Evolutionary conservation across 768 basidiomycete species (phyloP), one percentile per base, ranked within the genome.

Genomic region (Auricularia sp.): DNA sequence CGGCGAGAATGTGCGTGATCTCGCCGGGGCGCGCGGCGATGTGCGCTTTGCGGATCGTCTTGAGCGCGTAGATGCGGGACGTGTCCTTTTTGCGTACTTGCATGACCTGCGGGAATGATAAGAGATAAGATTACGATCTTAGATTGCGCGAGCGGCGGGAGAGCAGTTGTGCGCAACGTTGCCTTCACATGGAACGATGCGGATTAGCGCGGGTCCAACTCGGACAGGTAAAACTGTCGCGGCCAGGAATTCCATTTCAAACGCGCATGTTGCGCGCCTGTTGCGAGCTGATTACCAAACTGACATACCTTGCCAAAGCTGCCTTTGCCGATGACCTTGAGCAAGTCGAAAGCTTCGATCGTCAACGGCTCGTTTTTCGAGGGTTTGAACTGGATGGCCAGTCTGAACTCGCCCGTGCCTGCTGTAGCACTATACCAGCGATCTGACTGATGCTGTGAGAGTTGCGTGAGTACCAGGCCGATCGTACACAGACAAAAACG

Each of bases 21-120:
- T 98, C 97, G 47, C 95, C 95, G 0, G 91, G 91, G 1, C 96
- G 85, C 39, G 91, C 91, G 3, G 96, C 97, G 68, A 98, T 98
- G 72, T 97, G 93, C 3, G 96, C 96, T 76, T 99, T 99, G 63
- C 95, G 86, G 70, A 98, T 98, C 3, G 97, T 98, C 80, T 98
- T 98, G 71, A 99, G 81, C 2, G 96, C 96, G 77, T 99, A 99
- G 71, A 99, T 90, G 65, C 97, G 92, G 69, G 92, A 85, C 1
- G 97, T 98, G 76, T 99, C 94, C 78, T 97, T 95, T 79, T 99
- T 99, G 63, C 94, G 88, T 51, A 99, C 96, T 82, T 99, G 96
- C 97, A 98, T 98, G 23, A 59, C 56, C 56, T 29, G 68, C 21
- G 47, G 6, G 47, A 51, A 8, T 14, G 12, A 42, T 14, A 42